Evolutionary conservation across 2,329 filamentous ascomycete genomes (phyloP).

Genomic region (Pyricularia sp.): DNA sequence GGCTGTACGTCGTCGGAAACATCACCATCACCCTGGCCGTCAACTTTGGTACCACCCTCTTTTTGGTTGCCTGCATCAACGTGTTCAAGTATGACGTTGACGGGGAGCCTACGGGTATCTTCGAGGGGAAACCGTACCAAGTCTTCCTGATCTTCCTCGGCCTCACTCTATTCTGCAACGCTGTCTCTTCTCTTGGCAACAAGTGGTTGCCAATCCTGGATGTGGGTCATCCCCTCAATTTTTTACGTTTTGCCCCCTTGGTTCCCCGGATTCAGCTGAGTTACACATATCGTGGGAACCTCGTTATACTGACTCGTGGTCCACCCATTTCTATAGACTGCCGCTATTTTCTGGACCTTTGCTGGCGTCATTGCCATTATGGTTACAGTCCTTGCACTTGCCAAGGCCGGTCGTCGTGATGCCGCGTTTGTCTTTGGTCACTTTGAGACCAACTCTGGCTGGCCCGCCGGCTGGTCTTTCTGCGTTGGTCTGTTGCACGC

Average conservation of each 20-base stretch:
- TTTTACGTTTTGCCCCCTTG: slow-evolving; percentile 14
- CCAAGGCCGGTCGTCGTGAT: slow-evolving; percentile 56
- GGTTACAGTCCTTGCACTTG: slow-evolving; percentile 52
- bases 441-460: slow-evolving; percentile 61
- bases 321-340: slow-evolving; percentile 38
- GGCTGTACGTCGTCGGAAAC: slow-evolving; percentile 70
- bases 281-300: slow-evolving; percentile 7
- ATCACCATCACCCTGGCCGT: slow-evolving; percentile 77
- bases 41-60: slow-evolving; percentile 68
- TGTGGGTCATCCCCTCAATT: slow-evolving; percentile 36
- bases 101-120: slow-evolving; percentile 16
- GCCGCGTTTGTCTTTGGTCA: slow-evolving; percentile 57
- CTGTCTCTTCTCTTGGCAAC: slow-evolving; percentile 59
- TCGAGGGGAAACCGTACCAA: slow-evolving; percentile 49
- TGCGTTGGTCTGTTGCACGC: slow-evolving; percentile 63
- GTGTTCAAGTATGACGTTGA: slow-evolving; percentile 34
- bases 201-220: slow-evolving; percentile 58
- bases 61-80: slow-evolving; percentile 45
- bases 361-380: slow-evolving; percentile 58
- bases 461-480: slow-evolving; percentile 64
- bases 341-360: slow-evolving; percentile 68
- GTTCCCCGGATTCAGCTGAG: not conserved
- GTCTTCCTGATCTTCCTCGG: slow-evolving; percentile 63
- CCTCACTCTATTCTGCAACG: slow-evolving; percentile 54
- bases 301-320: not conserved